Base-by-base conservation (phyloP, 2,329 filamentous ascomycete species). In the Emergomyces africanus region DNA sequence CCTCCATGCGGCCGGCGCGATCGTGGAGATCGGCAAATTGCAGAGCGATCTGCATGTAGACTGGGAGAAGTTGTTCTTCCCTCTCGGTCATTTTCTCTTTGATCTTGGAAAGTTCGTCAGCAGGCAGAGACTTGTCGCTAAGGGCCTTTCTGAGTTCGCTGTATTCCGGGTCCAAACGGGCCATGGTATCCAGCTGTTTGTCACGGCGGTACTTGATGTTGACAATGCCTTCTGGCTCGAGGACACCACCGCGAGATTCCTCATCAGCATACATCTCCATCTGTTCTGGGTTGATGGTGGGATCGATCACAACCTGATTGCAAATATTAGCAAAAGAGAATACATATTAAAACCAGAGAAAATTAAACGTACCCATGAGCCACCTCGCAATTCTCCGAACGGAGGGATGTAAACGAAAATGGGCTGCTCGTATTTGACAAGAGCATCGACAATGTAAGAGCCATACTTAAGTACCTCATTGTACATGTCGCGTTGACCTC, bases 221-320 rank as follows among this genome's bases (percentile, higher is more conserved):
- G 60, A 99, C 86, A 71, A 97, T 97, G 79, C 94, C 94, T 74
- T 99, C 94, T 8, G 94, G 94, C 76, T 99, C 94, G 63, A 99
- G 83, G 54, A 99, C 91, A 86, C 94, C 94, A 77, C 92, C 94
- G 62, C 94, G 94, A 59, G 94, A 81, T 65, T 99, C 92, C 65
- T 88, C 86, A 70, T 99, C 94, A 59, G 94, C 94, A 73, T 99
- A 99, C 94, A 99, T 99, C 77, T 99, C 94, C 94, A 99, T 99
- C 70, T 85, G 87, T 53, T 89, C 84, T 20, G 90, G 85, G 81
- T 99, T 97, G 80, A 99, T 99, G 65, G 94, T 97, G 54, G 94
- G 94, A 73, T 99, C 94, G 64, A 99, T 90, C 57, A 99, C 94
- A 73, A 99, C 94, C 78, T 81, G 30, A 61, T 75, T 75, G 75